Conservation (phyloP, 2,329 filamentous ascomycete species). For the Aspergillus vadensis region DNA sequence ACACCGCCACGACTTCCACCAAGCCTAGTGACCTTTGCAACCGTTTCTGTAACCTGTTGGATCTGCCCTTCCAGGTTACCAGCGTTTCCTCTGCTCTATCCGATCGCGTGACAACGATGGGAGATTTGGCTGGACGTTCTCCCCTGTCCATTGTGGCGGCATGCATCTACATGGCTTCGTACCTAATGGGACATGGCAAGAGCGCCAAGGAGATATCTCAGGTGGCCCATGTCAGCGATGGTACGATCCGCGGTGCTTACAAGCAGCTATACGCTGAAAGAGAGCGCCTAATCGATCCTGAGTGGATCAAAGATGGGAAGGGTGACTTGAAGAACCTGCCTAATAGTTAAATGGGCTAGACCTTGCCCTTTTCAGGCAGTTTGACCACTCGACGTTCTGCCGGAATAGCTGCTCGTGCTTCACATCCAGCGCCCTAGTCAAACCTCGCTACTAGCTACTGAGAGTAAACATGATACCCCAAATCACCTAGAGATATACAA, state of each 20-base stretch:
- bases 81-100: conserved; percentile 80
- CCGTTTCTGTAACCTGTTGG: conserved; percentile 84
- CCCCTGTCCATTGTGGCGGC: conserved; percentile 92
- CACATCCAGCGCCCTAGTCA: not conserved
- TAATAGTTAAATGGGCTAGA: conserved; percentile 36
- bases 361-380: not conserved
- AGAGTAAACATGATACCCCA: conserved; percentile 20
- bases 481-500: conserved; percentile 7
- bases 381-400: not conserved
- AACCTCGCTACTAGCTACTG: not conserved
- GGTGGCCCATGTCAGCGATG: conserved; percentile 89
- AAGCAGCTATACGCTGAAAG: conserved; percentile 78
- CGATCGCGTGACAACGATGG: conserved; percentile 72
- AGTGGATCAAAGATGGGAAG: conserved; percentile 72
- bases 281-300: conserved; percentile 71
- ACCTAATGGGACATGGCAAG: conserved; percentile 77
- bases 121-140: conserved; percentile 85
- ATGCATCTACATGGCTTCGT: conserved; percentile 93
- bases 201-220: conserved; percentile 82
- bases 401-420: not conserved
- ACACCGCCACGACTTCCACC: conserved; percentile 74
- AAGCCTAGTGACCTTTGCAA: conserved; percentile 81
- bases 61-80: conserved; percentile 72
- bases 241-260: conserved; percentile 95
- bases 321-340: conserved; percentile 74